Evolutionary conservation across 768 basidiomycete species (phyloP), one percentile per base, ranked within the genome.

Genomic region (Suillus clintonianus): DNA sequence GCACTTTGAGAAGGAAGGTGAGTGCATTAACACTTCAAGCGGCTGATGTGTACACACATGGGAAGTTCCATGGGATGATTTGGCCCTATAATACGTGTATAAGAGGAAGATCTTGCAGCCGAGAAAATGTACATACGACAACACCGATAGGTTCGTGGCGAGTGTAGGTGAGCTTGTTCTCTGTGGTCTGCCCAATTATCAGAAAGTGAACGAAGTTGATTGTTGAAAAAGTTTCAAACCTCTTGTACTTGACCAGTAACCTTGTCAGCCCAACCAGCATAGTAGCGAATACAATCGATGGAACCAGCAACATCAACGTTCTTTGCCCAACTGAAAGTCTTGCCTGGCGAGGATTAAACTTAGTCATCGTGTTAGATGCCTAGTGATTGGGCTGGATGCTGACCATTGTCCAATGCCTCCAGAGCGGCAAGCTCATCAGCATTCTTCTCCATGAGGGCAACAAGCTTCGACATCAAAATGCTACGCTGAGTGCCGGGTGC

Each of bases 201-300:
- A 50, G 9, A 15, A 27, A 30, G 42, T 22, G 41, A 24, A 27
- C 30, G 9, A 43, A 36, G 37, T 10, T n/a, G 43, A 54, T 13
- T n/a, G 17, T 30, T 22, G 24, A 24, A 57, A 57, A 51, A 54
- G 17, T 6, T 56, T 17, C 55, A 2, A 17, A 71, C 71, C 65
- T 94, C 91, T 73, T 93, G 87, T 9, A 86, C 86, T 74, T 92
- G 85, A 7, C 91, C 92, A 8, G 83, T 79, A 58, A 90, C 77
- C 79, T 96, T 97, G 80, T 95, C 95, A 22, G 94, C 92, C 88
- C 92, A 92, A 24, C 95, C 95, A 51, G 88, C 92, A 69, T 90
- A 98, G 79, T 96, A 97, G 39, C 86, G 81, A 68, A 94, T 74
- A 32, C 80, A 81, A 22, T 74, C 78, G 62, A 89, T 81, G 0